Conservation (phyloP, 2,329 filamentous ascomycete species). For the Westerdykella sp. region DNA sequence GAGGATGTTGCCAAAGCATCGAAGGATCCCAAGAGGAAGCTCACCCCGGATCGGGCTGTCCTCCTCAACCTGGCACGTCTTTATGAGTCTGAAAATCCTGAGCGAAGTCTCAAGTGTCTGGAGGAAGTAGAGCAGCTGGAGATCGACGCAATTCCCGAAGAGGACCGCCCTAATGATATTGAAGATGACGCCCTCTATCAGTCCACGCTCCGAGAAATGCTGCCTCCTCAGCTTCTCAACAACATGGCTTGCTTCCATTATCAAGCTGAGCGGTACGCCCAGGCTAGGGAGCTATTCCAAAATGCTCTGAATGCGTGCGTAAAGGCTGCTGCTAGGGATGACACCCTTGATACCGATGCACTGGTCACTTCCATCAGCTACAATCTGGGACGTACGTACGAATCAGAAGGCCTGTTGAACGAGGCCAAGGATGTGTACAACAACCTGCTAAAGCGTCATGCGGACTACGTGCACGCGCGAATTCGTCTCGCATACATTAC, state of each 20-base stretch:
- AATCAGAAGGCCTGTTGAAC: slow-evolving; percentile 72
- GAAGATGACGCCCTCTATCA: slow-evolving; percentile 46
- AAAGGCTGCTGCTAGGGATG: slow-evolving; percentile 68
- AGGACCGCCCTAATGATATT: slow-evolving; percentile 57
- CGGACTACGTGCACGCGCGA: slow-evolving; percentile 87
- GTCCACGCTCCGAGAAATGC: slow-evolving; percentile 61
- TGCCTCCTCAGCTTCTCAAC: slow-evolving; percentile 88
- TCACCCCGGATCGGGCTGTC: slow-evolving; percentile 76
- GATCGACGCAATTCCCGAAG: slow-evolving; percentile 66
- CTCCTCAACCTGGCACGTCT: slow-evolving; percentile 85
- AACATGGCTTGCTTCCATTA: slow-evolving; percentile 97
- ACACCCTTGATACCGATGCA: slow-evolving; percentile 76
- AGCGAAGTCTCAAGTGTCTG: slow-evolving; percentile 87
- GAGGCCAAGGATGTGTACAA: slow-evolving; percentile 87
- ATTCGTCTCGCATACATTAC: slow-evolving; percentile 87
- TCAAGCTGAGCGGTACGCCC: slow-evolving; percentile 72
- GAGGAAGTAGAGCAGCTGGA: slow-evolving; percentile 90
- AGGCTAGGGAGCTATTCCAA: slow-evolving; percentile 83
- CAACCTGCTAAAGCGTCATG: slow-evolving; percentile 73
- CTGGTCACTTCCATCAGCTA: slow-evolving; percentile 94
- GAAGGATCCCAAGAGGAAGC: slow-evolving; percentile 86
- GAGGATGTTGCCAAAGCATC: slow-evolving; percentile 80
- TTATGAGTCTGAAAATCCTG: slow-evolving; percentile 78
- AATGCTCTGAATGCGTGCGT: slow-evolving; percentile 84
- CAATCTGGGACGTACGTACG: slow-evolving; percentile 90